Base-by-base conservation (phyloP, 1,284 basidiomycete species). In the Pyrrhoderma lamaoense region DNA sequence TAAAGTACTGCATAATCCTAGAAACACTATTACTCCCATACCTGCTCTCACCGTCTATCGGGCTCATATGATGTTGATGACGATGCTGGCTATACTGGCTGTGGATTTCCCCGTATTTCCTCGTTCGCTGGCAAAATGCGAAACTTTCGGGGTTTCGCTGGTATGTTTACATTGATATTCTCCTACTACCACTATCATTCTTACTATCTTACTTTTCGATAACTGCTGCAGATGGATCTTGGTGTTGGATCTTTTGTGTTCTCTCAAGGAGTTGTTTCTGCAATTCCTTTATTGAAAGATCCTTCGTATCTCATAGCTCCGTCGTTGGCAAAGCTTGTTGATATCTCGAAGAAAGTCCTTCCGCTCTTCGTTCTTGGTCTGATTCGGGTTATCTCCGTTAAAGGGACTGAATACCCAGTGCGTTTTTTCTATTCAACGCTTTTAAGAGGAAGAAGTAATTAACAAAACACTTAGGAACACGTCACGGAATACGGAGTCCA, bases 211-310 rank as follows among this genome's bases (percentile, higher is more conserved):
- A 21, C 8, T 49, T 25, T 18, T 21, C 34, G 40, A n/a, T 7
- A 49, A 48, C 31, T 9, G 4, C 35, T 3, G 22, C 52, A 95
- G 91, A 99, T 99, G 95, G 96, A 99, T 63, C 70, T 96, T 19
- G 96, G 96, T 9, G 94, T 98, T 0, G 95, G 95, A 9, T 93
- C 93, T 0, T 96, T 96, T 60, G 89, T 96, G 5, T 97, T 97
- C 64, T 93, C 93, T 0, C 85, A 94, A 61, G 96, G 95, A 14
- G 69, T 98, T 39, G 84, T 94, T 3, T 92, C 91, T 22, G 84
- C 90, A 0, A 80, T 85, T 45, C 87, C 89, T 1, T 65, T 92
- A 14, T 67, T 88, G 49, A 85, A 79, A 61, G 72, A 82, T 52
- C 75, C 79, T 0, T 57, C 62, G 1, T 70, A 80, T 58, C 67